phyloP scores from a whole-genome alignment of 768 basidiomycete species.

The Leccinum pellstonianum region DNA sequence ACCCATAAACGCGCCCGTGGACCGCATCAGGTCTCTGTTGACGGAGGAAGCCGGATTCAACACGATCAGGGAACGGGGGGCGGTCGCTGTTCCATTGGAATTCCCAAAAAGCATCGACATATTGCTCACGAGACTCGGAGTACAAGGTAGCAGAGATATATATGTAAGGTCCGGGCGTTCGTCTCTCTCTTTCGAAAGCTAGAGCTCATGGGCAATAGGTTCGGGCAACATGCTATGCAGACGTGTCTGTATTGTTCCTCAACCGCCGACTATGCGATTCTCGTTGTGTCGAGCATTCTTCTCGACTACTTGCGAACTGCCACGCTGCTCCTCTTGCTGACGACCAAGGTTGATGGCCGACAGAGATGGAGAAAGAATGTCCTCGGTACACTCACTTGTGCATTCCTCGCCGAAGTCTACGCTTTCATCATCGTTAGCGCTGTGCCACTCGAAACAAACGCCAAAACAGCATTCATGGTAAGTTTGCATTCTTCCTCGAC shows the following conservation, averaged over 20 bases:
- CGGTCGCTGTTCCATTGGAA: slow-evolving; percentile 15
- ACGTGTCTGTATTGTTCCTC: slow-evolving; percentile 67
- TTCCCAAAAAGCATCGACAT: slow-evolving; percentile 50
- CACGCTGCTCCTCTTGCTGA: slow-evolving; percentile 46
- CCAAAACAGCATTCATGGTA: slow-evolving; percentile 41
- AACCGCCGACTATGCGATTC: slow-evolving; percentile 58
- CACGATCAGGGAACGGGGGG: slow-evolving; percentile 15
- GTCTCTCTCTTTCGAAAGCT: not conserved
- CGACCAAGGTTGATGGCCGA: slow-evolving; percentile 39
- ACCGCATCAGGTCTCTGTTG: slow-evolving; percentile 49
- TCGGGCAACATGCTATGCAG: slow-evolving; percentile 64
- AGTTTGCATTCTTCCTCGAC: slow-evolving; percentile 10
- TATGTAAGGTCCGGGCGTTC: slow-evolving; percentile 55
- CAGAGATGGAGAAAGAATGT: slow-evolving; percentile 45
- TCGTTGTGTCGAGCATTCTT: slow-evolving; percentile 51
- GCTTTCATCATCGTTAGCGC: slow-evolving; percentile 46
- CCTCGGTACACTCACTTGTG: slow-evolving; percentile 47
- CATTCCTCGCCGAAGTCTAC: slow-evolving; percentile 55
- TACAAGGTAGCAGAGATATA: slow-evolving; percentile 53
- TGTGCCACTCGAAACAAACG: slow-evolving; percentile 44
- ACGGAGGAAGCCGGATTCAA: slow-evolving; percentile 41
- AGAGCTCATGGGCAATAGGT: slow-evolving; percentile 39
- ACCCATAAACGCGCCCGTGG: slow-evolving; percentile 53
- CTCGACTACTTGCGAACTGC: slow-evolving; percentile 61
- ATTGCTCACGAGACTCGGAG: slow-evolving; percentile 54